Base-by-base conservation (phyloP, 192 early-diverging fungal species). In the Coemansia umbellata region DNA sequence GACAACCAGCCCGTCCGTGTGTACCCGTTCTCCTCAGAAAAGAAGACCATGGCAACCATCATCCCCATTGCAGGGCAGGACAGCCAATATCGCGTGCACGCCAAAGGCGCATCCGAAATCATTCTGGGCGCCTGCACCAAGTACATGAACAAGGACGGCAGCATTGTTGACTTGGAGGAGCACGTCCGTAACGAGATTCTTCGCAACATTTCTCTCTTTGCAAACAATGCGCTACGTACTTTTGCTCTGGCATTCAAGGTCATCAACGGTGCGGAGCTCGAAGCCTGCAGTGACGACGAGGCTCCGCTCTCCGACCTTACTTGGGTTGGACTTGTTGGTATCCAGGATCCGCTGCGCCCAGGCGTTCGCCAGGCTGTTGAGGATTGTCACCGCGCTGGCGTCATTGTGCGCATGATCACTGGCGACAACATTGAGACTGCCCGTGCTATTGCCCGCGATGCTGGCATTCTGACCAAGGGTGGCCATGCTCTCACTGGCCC, bases 401-500 rank as follows among this genome's bases (percentile, higher is more conserved):
- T 96, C 21, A 78, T 82, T 51, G 90, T 96, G 21, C 84, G 91
- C 30, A 96, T 96, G 92, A 91, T 93, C 52, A 89, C 84, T 11
- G 83, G 85, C 49, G 84, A 96, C 79, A 82, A 92, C 78, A 65
- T 92, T 27, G 84, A 84, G 37, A 96, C 95, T 15, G 95, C 95
- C 5, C 80, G 81, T 18, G 90, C 93, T 8, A 98, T 98, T 74
- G 95, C 92, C 40, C 79, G 68, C 44, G 82, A 88, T 23, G 88
- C 91, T 37, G 92, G 92, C 47, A 96, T 98, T 43, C 70, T 89
- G 55, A 85, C 83, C 37, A 75, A 79, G 52, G 79, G 84, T 56
- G 80, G 90, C 53, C 53, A 90, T 41, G 89, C 87, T 3, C 80
- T 93, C 71, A 84, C 85, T 31, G 92, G 92, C 22, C 84, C 84